These are phyloP conservation scores for Yamagishiella unicocca DNA, from an alignment of 139 green algal genomes.

Conservation along the genomic window DNA sequence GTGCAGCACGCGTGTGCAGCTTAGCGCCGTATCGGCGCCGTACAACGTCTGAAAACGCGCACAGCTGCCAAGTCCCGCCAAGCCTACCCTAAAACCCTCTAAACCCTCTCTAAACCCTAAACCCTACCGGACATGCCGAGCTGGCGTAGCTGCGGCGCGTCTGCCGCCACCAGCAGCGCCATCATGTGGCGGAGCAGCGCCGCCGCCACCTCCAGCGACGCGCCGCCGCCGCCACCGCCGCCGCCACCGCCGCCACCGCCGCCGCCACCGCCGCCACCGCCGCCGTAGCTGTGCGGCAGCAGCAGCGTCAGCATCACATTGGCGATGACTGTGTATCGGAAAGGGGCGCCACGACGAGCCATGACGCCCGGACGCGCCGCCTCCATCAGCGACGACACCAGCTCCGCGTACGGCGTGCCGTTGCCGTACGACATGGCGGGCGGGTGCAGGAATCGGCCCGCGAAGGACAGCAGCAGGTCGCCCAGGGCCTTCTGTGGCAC, in stretches of 20 bases:
- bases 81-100: not conserved
- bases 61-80: not conserved
- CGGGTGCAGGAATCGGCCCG: conserved; percentile 62
- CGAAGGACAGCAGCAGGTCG: conserved; percentile 52
- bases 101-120: not conserved
- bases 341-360: conserved; percentile 44
- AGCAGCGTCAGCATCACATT: conserved; percentile 73
- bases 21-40: not conserved
- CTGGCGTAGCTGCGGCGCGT: conserved; percentile 67
- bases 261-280: not conserved
- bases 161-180: conserved; percentile 47
- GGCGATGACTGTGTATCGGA: conserved; percentile 73
- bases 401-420: not conserved
- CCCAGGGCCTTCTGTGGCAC: conserved; percentile 56
- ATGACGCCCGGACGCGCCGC: conserved; percentile 10
- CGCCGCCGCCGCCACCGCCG: not conserved
- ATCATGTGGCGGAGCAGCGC: conserved; percentile 51
- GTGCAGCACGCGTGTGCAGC: not conserved
- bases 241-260: not conserved
- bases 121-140: conserved; percentile 51
- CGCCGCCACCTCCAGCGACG: not conserved
- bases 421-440: conserved; percentile 40
- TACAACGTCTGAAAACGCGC: not conserved
- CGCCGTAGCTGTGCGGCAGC: conserved; percentile 51
- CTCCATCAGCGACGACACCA: conserved; percentile 9